These are phyloP conservation scores for Primulina huaijiensis DNA, from an alignment of 257 asterid species.

Conservation along the genomic window DNA sequence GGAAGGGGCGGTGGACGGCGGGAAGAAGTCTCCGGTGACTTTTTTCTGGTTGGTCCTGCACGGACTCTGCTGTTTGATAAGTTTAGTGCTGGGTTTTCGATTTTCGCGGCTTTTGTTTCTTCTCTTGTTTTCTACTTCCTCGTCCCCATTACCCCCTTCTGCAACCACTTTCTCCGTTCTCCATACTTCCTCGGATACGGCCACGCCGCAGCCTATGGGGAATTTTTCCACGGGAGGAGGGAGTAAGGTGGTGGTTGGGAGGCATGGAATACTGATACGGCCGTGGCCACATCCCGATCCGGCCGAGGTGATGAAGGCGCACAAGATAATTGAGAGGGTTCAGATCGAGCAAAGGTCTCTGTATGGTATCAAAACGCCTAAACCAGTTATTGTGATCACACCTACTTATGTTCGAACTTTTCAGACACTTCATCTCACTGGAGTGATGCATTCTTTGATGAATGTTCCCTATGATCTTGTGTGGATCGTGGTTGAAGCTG, in stretches of 20 bases:
- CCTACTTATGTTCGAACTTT: conserved; percentile 94
- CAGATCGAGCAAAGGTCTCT: conserved; percentile 85
- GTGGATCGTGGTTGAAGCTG: conserved; percentile 97
- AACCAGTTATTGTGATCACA: conserved; percentile 68
- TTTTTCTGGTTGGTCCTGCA: conserved; percentile 78
- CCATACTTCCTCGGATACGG: conserved; percentile 17
- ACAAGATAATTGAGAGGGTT: conserved; percentile 77
- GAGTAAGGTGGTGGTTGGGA: conserved; percentile 85
- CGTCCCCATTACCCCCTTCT: conserved; percentile 34
- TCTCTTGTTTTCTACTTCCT: conserved; percentile 49
- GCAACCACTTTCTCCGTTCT: conserved; percentile 40
- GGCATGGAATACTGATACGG: conserved; percentile 87
- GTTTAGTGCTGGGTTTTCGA: conserved; percentile 87
- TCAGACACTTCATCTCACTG: conserved; percentile 90
- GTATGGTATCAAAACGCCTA: conserved; percentile 78
- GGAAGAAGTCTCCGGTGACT: conserved; percentile 66
- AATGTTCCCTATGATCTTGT: conserved; percentile 72
- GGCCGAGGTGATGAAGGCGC: conserved; percentile 87
- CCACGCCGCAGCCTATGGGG: conserved; percentile 30
- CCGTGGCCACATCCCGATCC: conserved; percentile 99
- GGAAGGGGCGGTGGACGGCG: conserved; percentile 64
- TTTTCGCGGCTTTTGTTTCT: conserved; percentile 86
- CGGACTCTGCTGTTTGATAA: conserved; percentile 75
- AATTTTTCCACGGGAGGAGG: conserved; percentile 37
- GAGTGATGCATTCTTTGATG: conserved; percentile 94